Conservation (phyloP, 1,284 basidiomycete genomes). For the Singerocomus inundabilis region DNA sequence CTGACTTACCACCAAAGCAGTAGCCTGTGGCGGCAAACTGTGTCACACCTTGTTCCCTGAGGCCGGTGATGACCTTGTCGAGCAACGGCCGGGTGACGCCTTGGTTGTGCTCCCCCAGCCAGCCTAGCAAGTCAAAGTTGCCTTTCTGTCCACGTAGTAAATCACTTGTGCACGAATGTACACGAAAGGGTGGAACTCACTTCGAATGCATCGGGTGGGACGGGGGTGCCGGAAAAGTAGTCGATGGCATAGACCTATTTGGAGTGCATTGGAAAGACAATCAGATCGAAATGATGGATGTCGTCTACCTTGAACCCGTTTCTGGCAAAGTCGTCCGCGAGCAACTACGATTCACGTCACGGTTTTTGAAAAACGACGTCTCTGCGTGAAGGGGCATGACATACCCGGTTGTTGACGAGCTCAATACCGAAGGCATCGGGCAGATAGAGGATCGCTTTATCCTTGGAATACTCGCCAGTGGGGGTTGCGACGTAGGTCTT, state of each 20-base stretch:
- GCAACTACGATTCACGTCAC: constrained; percentile 44
- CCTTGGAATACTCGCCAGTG: constrained; percentile 46
- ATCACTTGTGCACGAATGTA: not conserved
- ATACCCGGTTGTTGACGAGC: constrained; percentile 46
- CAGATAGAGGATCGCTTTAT: constrained; percentile 57
- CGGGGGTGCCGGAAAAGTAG: constrained; percentile 42
- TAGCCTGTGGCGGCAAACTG: constrained; percentile 62
- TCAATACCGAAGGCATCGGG: constrained; percentile 64
- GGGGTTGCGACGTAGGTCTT: constrained; percentile 54
- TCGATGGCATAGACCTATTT: constrained; percentile 50
- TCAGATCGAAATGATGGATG: not conserved
- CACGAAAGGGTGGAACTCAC: constrained; percentile 8
- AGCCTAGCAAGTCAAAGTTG: constrained; percentile 45
- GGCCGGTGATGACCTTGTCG: constrained; percentile 55
- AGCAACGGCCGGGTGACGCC: constrained; percentile 49
- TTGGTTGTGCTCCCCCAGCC: constrained; percentile 49
- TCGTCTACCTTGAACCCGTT: constrained; percentile 62
- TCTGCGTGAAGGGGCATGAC: constrained; percentile 29
- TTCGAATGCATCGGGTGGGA: constrained; percentile 25
- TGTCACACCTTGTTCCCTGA: constrained; percentile 59
- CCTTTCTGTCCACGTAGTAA: not conserved
- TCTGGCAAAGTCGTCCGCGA: constrained; percentile 70
- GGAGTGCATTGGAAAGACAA: constrained; percentile 15
- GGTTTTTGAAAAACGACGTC: no score
- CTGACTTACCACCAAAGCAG: constrained; percentile 62